Conservation (phyloP, 2,329 filamentous ascomycete genomes). For the Parasarocladium wereldwijsianum region DNA sequence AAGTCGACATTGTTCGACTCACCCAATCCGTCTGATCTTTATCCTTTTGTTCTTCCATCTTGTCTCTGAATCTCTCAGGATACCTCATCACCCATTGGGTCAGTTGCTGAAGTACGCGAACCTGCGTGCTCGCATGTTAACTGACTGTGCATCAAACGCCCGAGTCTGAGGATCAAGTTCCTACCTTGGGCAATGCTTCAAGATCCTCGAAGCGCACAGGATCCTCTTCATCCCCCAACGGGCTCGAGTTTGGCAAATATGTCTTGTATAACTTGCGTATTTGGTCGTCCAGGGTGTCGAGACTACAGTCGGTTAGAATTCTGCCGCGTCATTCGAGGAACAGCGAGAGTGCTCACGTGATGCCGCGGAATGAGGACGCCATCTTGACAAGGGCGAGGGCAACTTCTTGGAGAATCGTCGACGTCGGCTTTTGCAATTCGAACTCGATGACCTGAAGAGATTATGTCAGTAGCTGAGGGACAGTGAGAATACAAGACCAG, state of each 20-base stretch:
- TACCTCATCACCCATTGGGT: slow-evolving; percentile 82
- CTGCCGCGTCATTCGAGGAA: neutral
- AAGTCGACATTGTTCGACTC: slow-evolving; percentile 15
- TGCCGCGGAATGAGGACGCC: slow-evolving; percentile 81
- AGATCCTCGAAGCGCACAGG: slow-evolving; percentile 67
- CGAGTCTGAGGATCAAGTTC: too few species aligned
- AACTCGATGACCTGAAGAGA: slow-evolving; percentile 61
- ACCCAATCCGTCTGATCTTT: slow-evolving; percentile 76
- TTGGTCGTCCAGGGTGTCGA: slow-evolving; percentile 86
- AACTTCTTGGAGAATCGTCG: slow-evolving; percentile 62
- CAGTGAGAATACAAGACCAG: neutral
- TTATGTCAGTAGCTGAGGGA: slow-evolving; percentile 6
- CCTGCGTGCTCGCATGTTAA: slow-evolving; percentile 25
- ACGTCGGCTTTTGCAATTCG: slow-evolving; percentile 72
- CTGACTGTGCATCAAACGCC: neutral
- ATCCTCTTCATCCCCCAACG: slow-evolving; percentile 65
- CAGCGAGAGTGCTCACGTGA: slow-evolving; percentile 51
- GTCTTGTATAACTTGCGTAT: slow-evolving; percentile 73
- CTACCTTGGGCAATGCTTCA: slow-evolving; percentile 65
- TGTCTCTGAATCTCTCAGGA: slow-evolving; percentile 72
- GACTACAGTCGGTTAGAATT: slow-evolving; percentile 31
- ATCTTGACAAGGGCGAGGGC: slow-evolving; percentile 81
- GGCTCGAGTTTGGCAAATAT: slow-evolving; percentile 69
- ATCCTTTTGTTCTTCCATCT: slow-evolving; percentile 71
- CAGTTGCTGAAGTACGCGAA: slow-evolving; percentile 72